Evolutionary conservation across 192 early-diverging fungal species (phyloP).

Genomic region (Mortierella claussenii): DNA sequence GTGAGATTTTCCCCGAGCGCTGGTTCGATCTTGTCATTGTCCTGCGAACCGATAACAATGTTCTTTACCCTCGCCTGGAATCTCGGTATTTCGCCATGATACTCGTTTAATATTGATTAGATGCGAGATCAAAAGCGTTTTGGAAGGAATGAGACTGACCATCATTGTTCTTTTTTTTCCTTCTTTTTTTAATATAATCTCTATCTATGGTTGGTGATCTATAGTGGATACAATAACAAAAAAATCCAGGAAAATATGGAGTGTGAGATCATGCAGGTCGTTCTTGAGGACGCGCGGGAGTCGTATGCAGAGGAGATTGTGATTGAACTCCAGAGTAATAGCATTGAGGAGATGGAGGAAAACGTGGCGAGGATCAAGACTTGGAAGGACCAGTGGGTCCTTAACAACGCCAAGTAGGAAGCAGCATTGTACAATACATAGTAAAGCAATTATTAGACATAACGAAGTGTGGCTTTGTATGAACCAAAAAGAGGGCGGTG

Average conservation of each 20-base stretch:
- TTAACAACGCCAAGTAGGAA: slow-evolving; percentile 36
- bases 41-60: slow-evolving; percentile 79
- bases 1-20: slow-evolving; percentile 95
- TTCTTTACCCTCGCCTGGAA: slow-evolving; percentile 85
- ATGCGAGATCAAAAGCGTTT: too few relatives aligned
- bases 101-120: too few relatives aligned
- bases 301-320: slow-evolving; percentile 85
- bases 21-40: slow-evolving; percentile 98
- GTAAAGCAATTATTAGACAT: too few relatives aligned
- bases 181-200: background rate
- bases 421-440: background rate
- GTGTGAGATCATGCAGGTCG: slow-evolving; percentile 98
- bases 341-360: slow-evolving; percentile 89
- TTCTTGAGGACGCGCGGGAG: slow-evolving; percentile 88
- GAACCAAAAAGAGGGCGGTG: background rate
- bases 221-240: slow-evolving; percentile 78
- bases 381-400: slow-evolving; percentile 74
- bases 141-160: too few relatives aligned
- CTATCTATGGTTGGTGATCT: background rate
- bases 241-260: slow-evolving; percentile 96
- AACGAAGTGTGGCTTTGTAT: too few relatives aligned
- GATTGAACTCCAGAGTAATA: slow-evolving; percentile 82
- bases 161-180: background rate
- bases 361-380: slow-evolving; percentile 84
- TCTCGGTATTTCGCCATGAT: too few relatives aligned